Base-by-base conservation (phyloP, 2,329 filamentous ascomycete species). In the Tolypocladium pustulatum region DNA sequence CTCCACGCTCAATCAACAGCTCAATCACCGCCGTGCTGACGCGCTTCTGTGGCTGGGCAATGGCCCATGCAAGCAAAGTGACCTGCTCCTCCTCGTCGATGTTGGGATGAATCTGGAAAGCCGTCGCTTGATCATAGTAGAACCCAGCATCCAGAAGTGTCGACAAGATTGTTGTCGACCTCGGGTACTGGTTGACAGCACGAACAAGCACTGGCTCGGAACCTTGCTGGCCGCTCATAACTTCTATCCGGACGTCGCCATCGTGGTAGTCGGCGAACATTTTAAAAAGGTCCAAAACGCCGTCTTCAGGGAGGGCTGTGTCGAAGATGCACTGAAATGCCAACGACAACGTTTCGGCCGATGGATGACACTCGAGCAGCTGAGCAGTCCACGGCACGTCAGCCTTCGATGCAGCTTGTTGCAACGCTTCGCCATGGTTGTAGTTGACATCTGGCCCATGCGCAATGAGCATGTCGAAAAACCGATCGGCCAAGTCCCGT, bases 31-130 rank as follows among this genome's bases (percentile, higher is more conserved):
- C 68, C 38, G 80, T 82, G 68, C 82, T 85, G 56, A 87, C 76
- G 61, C 78, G 79, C 68, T 87, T 87, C 62, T 86, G 82, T 0
- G 82, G 81, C 61, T 87, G 83, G 8, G 82, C 71, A 56, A 88
- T 73, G 0, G 82, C 78, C 85, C 85, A 88, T 56, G 80, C 72
- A 9, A 88, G 71, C 2, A 85, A 72, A 1, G 81, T 81, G 52
- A 85, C 76, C 12, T 75, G 71, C 67, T 89, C 85, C 3, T 76
- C 72, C 40, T 81, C 78, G 1, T 78, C 75, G 0, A 77, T 60
- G 13, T 78, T 74, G 0, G 77, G 71, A 58, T 80, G 71, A 2
- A 82, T 72, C 3, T 69, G 72, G 57, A 69, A 75, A 0, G 64
- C 73, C 2, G 69, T 75, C 2, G 75, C 75, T 63, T 85, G 81